A percentile compares a stretch with the other conserved stretches of the same genome.
These are phyloP conservation scores for Cercophora newfieldiana DNA, from an alignment of 495 filamentous ascomycete genomes.

Conservation along the genomic window DNA sequence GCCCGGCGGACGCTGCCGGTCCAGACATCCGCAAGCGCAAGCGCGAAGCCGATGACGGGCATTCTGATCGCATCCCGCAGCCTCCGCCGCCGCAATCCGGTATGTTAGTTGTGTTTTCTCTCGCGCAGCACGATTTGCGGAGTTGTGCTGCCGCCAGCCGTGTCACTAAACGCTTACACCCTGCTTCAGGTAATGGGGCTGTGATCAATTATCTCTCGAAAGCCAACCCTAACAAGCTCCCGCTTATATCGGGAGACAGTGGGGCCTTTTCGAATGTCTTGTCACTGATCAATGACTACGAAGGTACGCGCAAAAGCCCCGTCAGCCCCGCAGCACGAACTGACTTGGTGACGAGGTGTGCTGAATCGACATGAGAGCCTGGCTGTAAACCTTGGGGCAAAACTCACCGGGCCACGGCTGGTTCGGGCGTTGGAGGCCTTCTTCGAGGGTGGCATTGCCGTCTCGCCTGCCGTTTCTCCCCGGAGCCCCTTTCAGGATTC, in stretches of 20 bases:
- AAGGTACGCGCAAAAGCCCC: constrained; percentile 40
- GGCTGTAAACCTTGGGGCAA: constrained; percentile 79
- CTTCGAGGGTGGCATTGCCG: constrained; percentile 76
- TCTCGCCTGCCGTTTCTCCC: constrained; percentile 59
- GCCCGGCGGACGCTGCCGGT: background rate
- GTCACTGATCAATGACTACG: constrained; percentile 72
- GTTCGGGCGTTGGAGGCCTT: constrained; percentile 82
- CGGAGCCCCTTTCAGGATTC: constrained; percentile 30
- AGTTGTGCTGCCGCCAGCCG: constrained; percentile 5
- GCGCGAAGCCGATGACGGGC: constrained; percentile 41
- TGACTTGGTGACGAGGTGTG: constrained; percentile 54
- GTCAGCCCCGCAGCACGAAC: background rate
- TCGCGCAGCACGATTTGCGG: background rate
- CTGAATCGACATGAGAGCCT: constrained; percentile 83
- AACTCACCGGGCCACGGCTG: constrained; percentile 76
- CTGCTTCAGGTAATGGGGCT: constrained; percentile 45
- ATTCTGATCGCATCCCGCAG: constrained; percentile 45
- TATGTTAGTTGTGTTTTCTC: constrained; percentile 26
- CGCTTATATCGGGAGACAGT: constrained; percentile 46
- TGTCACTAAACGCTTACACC: background rate
- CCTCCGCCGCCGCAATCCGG: constrained; percentile 46
- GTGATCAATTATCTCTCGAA: constrained; percentile 78
- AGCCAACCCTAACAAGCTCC: constrained; percentile 39
- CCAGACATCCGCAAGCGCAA: constrained; percentile 45
- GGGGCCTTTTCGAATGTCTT: constrained; percentile 53